Evolutionary conservation across 306 rosid genomes (phyloP).

Genomic region (Sechiopsis laciniata): DNA sequence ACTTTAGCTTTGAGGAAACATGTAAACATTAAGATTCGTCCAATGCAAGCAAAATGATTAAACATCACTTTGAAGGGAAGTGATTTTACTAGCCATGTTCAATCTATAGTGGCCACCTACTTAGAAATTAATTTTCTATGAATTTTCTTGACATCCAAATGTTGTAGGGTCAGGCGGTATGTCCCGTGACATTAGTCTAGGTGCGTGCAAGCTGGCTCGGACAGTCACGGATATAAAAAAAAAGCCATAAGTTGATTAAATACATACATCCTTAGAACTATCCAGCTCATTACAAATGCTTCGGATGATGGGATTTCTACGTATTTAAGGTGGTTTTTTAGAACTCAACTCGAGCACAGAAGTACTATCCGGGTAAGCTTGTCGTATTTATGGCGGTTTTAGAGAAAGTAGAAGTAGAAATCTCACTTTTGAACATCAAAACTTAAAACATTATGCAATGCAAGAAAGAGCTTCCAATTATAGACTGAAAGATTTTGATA

Average conservation of each 20-base stretch:
- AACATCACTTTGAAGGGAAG: not conserved
- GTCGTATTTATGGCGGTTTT: not conserved
- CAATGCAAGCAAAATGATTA: too few relatives aligned
- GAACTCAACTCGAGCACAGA: not conserved
- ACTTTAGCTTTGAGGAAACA: too few relatives aligned
- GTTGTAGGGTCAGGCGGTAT: too few relatives aligned
- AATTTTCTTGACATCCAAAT: too few relatives aligned
- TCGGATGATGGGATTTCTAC: not conserved
- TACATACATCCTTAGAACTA: not conserved
- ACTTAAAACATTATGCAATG: not conserved
- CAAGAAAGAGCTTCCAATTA: not conserved
- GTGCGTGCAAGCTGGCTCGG: too few relatives aligned
- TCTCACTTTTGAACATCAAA: not conserved
- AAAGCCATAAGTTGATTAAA: not conserved
- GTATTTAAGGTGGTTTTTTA: not conserved
- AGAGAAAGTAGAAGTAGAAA: not conserved
- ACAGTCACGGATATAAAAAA: too few relatives aligned
- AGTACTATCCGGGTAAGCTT: not conserved
- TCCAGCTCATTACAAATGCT: not conserved
- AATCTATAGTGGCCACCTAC: too few relatives aligned
- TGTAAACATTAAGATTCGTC: too few relatives aligned
- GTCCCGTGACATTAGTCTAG: too few relatives aligned
- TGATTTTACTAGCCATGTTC: not conserved
- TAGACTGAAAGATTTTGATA: not conserved
- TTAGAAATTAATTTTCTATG: too few relatives aligned